Evolutionary conservation across 164 flowering plant species (phyloP).

Genomic region (Vitis cinerea): DNA sequence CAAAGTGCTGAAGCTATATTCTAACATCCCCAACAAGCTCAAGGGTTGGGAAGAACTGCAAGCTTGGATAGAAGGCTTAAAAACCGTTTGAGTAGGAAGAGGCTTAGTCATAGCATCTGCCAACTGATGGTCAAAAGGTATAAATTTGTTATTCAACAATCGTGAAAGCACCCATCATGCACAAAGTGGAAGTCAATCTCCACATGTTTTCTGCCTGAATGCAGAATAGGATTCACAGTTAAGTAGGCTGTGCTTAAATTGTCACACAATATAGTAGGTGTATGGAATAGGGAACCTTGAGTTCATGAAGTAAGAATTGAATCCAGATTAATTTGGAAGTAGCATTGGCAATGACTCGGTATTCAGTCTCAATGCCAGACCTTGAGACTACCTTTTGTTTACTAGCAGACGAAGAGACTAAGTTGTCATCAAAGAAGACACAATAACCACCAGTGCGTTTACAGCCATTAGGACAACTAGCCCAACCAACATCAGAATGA

Average conservation of each 20-base stretch:
- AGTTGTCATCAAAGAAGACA: neutral
- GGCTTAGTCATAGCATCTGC: too few relatives aligned
- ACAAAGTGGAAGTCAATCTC: neutral
- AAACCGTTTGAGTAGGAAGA: too few relatives aligned
- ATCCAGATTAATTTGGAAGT: neutral
- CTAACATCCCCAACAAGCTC: too few relatives aligned
- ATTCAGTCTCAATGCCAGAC: neutral
- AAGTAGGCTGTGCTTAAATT: neutral
- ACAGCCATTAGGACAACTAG: neutral
- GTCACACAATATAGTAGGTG: neutral
- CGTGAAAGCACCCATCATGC: neutral
- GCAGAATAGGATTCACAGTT: neutral
- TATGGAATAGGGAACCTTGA: neutral
- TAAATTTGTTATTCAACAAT: too few relatives aligned
- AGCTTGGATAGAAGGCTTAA: too few relatives aligned
- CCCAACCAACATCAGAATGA: neutral
- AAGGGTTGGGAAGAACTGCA: too few relatives aligned
- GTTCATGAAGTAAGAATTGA: neutral
- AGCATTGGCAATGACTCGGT: neutral
- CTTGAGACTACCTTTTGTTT: neutral
- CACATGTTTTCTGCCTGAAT: neutral
- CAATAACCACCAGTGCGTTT: neutral
- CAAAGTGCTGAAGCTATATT: too few relatives aligned
- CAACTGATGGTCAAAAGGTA: too few relatives aligned
- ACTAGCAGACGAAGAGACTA: neutral